Evolutionary conservation across 2,329 filamentous ascomycete species (phyloP).

Genomic region (Pestalotiopsis sp.): DNA sequence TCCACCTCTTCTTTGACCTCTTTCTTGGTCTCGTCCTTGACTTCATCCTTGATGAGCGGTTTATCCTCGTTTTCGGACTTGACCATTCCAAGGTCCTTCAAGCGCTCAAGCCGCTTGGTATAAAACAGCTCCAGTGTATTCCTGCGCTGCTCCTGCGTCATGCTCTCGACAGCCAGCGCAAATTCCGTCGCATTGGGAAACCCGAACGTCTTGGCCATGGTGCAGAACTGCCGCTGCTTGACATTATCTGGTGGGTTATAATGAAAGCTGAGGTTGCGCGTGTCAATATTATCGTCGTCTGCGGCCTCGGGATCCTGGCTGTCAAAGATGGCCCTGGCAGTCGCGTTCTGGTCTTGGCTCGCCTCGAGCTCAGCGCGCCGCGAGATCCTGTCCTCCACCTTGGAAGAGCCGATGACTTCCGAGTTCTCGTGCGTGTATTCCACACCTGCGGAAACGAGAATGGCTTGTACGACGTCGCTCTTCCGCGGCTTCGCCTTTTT

Average conservation of each 20-base stretch:
- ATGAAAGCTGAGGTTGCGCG: constrained; percentile 37
- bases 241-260: constrained; percentile 79
- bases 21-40: background rate
- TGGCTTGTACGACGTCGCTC: constrained; percentile 82
- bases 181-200: constrained; percentile 80
- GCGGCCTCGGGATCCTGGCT: constrained; percentile 37
- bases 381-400: constrained; percentile 83
- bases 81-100: constrained; percentile 34
- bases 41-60: background rate
- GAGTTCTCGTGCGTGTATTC: constrained; percentile 97
- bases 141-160: constrained; percentile 81
- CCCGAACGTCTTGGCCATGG: constrained; percentile 80
- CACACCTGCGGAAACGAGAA: constrained; percentile 84
- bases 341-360: constrained; percentile 45
- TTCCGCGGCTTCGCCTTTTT: constrained; percentile 41
- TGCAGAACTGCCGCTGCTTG: constrained; percentile 81
- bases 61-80: constrained; percentile 16
- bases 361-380: constrained; percentile 69
- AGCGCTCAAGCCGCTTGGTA: constrained; percentile 58
- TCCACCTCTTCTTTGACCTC: constrained; percentile 17
- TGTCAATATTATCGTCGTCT: constrained; percentile 25
- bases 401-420: constrained; percentile 90
- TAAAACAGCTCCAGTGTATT: constrained; percentile 84
- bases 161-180: constrained; percentile 85
- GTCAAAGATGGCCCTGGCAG: constrained; percentile 55